These are phyloP conservation scores for Camillea tinctor DNA, from an alignment of 2,329 filamentous ascomycete species.

Conservation along the genomic window DNA sequence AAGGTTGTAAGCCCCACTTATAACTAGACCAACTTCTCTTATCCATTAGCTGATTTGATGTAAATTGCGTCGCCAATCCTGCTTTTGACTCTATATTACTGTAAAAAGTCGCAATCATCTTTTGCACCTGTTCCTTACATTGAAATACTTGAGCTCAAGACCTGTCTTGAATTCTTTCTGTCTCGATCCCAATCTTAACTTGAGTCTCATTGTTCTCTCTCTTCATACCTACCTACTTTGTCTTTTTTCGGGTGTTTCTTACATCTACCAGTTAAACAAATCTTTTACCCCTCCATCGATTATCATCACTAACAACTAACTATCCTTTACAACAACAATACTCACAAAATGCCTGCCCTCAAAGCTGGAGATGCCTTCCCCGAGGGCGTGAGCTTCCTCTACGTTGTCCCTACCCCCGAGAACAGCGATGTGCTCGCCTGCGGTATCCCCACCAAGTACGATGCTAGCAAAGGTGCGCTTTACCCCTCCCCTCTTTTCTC, in stretches of 20 bases:
- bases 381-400: constrained; percentile 75
- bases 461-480: constrained; percentile 69
- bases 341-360: constrained; percentile 58
- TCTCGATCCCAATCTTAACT: not conserved
- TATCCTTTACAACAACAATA: constrained; percentile 2
- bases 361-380: constrained; percentile 84
- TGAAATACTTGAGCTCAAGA: not conserved
- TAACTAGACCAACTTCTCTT: too few species aligned
- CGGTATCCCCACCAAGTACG: constrained; percentile 73
- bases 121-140: not conserved
- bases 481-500: not conserved
- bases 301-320: not conserved
- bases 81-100: not conserved
- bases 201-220: not conserved
- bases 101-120: not conserved
- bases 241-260: too few species aligned
- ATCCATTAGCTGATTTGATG: too few species aligned
- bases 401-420: constrained; percentile 74
- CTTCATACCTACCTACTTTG: not conserved
- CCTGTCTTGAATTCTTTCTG: not conserved
- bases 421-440: constrained; percentile 68
- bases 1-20: too few species aligned
- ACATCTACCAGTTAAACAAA: too few species aligned
- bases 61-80: constrained; percentile 1
- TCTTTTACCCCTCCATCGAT: too few species aligned